These are phyloP conservation scores for Gentiana straminea DNA, from an alignment of 257 asterid species.

Conservation along the genomic window DNA sequence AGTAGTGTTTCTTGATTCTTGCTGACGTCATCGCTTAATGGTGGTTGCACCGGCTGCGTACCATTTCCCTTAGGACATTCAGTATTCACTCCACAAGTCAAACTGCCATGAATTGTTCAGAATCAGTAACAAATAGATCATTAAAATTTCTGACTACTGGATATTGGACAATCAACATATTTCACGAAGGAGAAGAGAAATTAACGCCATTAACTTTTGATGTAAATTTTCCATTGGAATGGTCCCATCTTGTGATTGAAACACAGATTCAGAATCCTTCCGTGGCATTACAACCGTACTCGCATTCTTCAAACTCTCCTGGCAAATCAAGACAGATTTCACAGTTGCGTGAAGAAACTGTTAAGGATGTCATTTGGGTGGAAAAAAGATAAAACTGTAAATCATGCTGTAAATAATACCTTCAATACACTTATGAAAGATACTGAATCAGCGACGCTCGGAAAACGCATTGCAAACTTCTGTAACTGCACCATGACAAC, in stretches of 20 bases:
- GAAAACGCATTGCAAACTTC: constrained; percentile 13
- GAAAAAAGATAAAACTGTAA: background rate
- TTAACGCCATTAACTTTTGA: constrained; percentile 1
- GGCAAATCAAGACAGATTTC: background rate
- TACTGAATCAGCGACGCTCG: constrained; percentile 6
- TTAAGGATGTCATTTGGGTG: background rate
- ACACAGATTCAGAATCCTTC: background rate
- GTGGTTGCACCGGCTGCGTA: no score
- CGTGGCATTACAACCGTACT: background rate
- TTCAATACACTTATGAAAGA: constrained; percentile 4
- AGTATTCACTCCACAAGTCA: no score
- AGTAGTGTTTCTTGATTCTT: no score
- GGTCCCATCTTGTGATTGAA: background rate
- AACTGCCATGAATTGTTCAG: no score
- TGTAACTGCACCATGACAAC: constrained; percentile 7
- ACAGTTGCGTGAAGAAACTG: background rate
- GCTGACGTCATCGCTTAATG: no score
- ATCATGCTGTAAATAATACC: background rate
- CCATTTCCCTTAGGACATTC: no score
- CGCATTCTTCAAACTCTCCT: constrained; percentile 7
- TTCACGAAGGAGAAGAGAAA: background rate
- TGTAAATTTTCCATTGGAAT: constrained; percentile 1
- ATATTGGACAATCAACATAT: no score
- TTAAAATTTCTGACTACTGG: no score
- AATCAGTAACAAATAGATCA: no score